Base-by-base conservation (phyloP, 352 stramenopile species). In the Globisporangium ultimum region DNA sequence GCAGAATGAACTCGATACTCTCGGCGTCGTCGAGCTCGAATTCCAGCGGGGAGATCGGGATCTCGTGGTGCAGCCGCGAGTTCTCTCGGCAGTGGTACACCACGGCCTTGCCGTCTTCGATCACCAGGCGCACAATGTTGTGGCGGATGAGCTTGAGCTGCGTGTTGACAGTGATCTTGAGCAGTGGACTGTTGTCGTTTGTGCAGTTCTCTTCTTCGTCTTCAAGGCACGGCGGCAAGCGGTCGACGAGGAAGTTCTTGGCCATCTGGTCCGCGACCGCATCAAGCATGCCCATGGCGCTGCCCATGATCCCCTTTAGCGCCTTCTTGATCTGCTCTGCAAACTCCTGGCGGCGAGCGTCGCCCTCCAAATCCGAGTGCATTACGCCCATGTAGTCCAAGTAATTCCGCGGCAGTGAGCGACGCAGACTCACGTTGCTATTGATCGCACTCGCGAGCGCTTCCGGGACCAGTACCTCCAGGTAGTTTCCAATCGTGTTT, bases 341-440 rank as follows among this genome's bases (percentile, higher is more conserved):
- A 38, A 93, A 89, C 32, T 71, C 70, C 20, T 66, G 42, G 50
- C 84, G 66, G 11, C 74, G 67, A 28, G 61, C 10, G 52, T 91
- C 80, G 5, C 71, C 70, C 24, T 78, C 48, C 24, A 71, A 61
- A 66, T 93, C 84, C 62, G 83, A 89, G 75, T 93, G 67, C 78
- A 93, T 89, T 43, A 93, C 83, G 14, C 89, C 89, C 84, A 97
- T 95, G 61, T 93, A 96, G 34, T 81, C 70, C 45, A 94, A 63
- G 61, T 96, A 95, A 61, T 96, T 80, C n/a, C 83, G 78, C 12
- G 89, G 89, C 24, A 97, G 74, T 24, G 84, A 92, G 14, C 74
- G 72, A 21, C 88, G 71, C 56, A 97, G 65, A 1, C 63, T 59
- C 12, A 89, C 68, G 58, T 87, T 80, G 20, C 63, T 71, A 52